Base-by-base conservation (phyloP, 257 asterid genomes). In the Gynochthodes officinalis region DNA sequence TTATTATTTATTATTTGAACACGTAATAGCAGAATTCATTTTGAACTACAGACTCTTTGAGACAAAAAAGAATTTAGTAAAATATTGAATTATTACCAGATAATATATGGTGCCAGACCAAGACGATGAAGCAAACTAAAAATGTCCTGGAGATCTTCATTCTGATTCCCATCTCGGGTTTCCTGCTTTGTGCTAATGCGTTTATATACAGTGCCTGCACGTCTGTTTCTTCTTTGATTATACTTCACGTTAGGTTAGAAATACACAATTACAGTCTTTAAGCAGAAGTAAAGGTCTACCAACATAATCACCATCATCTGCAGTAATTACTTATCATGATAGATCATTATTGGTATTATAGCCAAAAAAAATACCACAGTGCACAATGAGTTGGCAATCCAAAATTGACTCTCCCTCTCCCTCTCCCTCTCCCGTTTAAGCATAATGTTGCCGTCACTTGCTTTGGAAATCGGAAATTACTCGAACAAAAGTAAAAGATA, bases 191-290 rank as follows among this genome's bases (percentile, higher is more conserved):
- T 58, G 40, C 39, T n/a, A 16, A 37, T n/a, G 67, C 59, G 69
- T 25, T 70, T 67, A 21, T 66, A 23, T 6, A 42, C 1, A 18
- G 7, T 27, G 19, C 7, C 25, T 10, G 58, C 4, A 48, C 7
- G 18, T 64, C 37, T 33, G 44, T 16, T 14, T 46, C 71, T 82
- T 79, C 88, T 86, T 92, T 67, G 90, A 84, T 90, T 87, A 49
- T 77, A 88, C 84, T 86, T 78, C 87, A 92, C 85, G 96, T 75
- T n/a, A n/a, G n/a, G n/a, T 70, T 70, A 64, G 77, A 73, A 58
- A 70, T 61, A 32, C 33, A 62, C 33, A 62, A 74, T 73, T 64
- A 73, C 60, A 75, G 48, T 48, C 85, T 86, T 78, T 70, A 75
- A 73, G 71, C 57, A 67, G 72, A 87, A 86, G 90, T 72, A 84